Evolutionary conservation across 129 eudicot species (phyloP), one percentile per base, ranked within the genome.

Genomic region (Mikania micrantha): DNA sequence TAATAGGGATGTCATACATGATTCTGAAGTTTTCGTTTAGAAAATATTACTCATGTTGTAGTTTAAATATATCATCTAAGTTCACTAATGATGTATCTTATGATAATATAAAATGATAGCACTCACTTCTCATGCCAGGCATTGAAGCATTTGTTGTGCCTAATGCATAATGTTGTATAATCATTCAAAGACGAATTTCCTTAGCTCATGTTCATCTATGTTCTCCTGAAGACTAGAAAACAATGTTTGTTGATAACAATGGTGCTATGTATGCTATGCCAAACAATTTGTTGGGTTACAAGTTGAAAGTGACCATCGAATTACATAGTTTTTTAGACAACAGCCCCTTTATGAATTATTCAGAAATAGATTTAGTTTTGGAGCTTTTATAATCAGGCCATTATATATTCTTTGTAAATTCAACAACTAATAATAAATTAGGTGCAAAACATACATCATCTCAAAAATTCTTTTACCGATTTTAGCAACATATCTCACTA

Each of bases 161-260:
- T 87, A 69, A 78, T 94, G 97, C 84, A 85, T 66, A 67, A 77
- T 29, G 85, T 82, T 27, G 97, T 19, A 83, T 60, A 60, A 62
- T 20, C 71, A 73, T 83, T 47, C 88, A 89, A 75, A 81, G 80
- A 78, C 84, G 84, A 22, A 74, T 94, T 74, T 85, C 88, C 24
- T 77, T 89, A 77, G 90, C 97, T 74, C 96, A 89, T 72, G 90
- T 97, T 27, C 97, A 89, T 80, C 90, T 94, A n/a, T 90, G 94
- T 74, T 87, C 90, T 11, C 85, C 97, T 5, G 80, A 85, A 22
- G 93, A 89, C 79, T 90, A 77, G 41, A 77, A 84, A 66, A 64
- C 81, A 35, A 76, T 94, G 47, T 94, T 86, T 66, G 64, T 87
- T 24, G 94, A 89, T 65, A 78, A 62, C 70, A 85, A 70, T 28